Percentiles rank a stretch among this genome's conserved stretches.
These are phyloP conservation scores for Emericellopsis terricola DNA, from an alignment of 495 filamentous ascomycete genomes.

Conservation along the genomic window DNA sequence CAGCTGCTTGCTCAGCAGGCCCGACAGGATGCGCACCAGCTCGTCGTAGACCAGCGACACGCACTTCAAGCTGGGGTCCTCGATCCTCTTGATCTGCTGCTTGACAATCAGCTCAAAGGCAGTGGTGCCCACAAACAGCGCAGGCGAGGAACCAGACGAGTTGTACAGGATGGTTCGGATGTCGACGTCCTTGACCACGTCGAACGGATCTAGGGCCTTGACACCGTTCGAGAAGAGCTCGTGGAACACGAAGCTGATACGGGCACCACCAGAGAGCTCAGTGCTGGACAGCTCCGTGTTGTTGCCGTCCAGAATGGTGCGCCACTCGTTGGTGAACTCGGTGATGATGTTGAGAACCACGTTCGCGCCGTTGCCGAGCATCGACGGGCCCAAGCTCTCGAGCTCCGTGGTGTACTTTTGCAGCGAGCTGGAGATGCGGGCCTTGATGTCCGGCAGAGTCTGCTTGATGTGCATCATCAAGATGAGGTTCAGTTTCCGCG, in stretches of 20 bases:
- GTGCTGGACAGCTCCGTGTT: conserved; percentile 87
- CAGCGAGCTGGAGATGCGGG: conserved; percentile 76
- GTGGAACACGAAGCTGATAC: conserved; percentile 99
- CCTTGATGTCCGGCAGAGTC: conserved; percentile 96
- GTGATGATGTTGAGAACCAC: conserved; percentile 98
- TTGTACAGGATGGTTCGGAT: conserved; percentile 96
- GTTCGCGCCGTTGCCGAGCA: conserved; percentile 90
- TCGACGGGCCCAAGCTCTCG: conserved; percentile 68
- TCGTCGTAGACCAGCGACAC: conserved; percentile 95
- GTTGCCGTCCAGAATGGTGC: conserved; percentile 88
- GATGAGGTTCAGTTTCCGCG: conserved; percentile 93
- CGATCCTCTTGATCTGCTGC: conserved; percentile 90
- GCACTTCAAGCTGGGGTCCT: conserved; percentile 94
- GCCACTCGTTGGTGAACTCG: conserved; percentile 94
- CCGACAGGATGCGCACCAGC: conserved; percentile 82
- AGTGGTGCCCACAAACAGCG: conserved; percentile 92
- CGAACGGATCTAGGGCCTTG: conserved; percentile 96
- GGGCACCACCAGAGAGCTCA: conserved; percentile 88
- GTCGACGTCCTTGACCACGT: conserved; percentile 92
- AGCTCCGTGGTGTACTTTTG: conserved; percentile 85
- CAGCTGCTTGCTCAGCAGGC: conserved; percentile 72
- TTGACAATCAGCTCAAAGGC: conserved; percentile 98
- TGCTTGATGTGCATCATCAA: conserved; percentile 99
- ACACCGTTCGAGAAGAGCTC: conserved; percentile 96
- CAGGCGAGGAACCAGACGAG: conserved; percentile 92